These are phyloP conservation scores for Solanum chaucha DNA, from an alignment of 257 asterid species.

Conservation along the genomic window DNA sequence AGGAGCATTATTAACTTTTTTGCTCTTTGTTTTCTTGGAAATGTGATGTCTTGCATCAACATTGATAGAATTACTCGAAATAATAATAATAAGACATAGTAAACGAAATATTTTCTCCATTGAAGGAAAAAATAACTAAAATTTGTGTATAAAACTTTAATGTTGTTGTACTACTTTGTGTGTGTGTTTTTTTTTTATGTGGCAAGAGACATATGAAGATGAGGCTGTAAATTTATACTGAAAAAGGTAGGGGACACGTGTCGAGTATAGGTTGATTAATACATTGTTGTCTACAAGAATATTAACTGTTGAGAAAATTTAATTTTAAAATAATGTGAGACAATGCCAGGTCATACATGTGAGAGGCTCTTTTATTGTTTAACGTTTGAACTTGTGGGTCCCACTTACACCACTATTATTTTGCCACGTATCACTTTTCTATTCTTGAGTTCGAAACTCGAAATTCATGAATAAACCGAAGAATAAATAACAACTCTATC, in stretches of 20 bases:
- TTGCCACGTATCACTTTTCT: background rate
- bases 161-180: background rate
- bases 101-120: slow-evolving; percentile 19
- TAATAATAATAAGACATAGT: background rate
- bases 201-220: slow-evolving; percentile 15
- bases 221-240: slow-evolving; percentile 37
- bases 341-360: background rate
- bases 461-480: fast-evolving
- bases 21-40: slow-evolving; percentile 26
- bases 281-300: slow-evolving; percentile 7
- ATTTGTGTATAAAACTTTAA: background rate
- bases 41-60: slow-evolving; percentile 36
- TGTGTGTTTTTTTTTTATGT: background rate
- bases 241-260: slow-evolving; percentile 28
- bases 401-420: background rate
- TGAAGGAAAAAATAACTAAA: background rate
- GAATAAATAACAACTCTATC: too few species aligned
- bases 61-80: slow-evolving; percentile 8
- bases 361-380: background rate
- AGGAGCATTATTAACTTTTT: background rate
- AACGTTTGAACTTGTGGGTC: background rate
- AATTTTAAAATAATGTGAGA: background rate
- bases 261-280: slow-evolving; percentile 14
- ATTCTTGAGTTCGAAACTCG: background rate
- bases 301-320: background rate